Percentiles rank a stretch among this genome's conserved stretches.
These are phyloP conservation scores for Exophiala viscosa DNA, from an alignment of 2,329 filamentous ascomycete species.

Conservation along the genomic window DNA sequence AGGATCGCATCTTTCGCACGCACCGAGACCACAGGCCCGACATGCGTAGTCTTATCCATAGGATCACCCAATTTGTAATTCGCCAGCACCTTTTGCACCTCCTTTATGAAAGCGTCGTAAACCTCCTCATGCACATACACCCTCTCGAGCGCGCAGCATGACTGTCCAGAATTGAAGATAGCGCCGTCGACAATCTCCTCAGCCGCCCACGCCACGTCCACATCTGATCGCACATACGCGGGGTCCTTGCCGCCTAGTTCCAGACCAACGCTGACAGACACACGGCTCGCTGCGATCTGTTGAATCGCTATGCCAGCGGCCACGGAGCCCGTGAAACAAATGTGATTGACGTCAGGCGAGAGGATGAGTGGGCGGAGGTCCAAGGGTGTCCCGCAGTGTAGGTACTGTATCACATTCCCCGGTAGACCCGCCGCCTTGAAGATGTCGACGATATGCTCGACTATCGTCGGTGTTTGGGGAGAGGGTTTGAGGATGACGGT, in stretches of 20 bases:
- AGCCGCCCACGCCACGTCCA: conserved; percentile 85
- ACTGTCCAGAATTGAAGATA: conserved; percentile 98
- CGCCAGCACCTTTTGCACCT: conserved; percentile 72
- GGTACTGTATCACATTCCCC: conserved; percentile 79
- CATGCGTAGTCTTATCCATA: conserved; percentile 69
- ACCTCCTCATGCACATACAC: conserved; percentile 85
- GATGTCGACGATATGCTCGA: conserved; percentile 72
- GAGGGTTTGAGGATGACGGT: conserved; percentile 91
- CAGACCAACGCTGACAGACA: conserved; percentile 64
- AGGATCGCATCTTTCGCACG: conserved; percentile 71
- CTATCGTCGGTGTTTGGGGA: conserved; percentile 89
- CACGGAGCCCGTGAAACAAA: conserved; percentile 94
- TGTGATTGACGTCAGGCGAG: conserved; percentile 69
- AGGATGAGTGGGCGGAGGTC: conserved; percentile 75
- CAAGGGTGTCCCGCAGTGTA: conserved; percentile 77
- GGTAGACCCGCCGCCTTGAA: conserved; percentile 80
- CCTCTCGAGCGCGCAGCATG: conserved; percentile 88
- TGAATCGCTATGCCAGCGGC: conserved; percentile 83
- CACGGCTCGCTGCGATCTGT: conserved; percentile 72
- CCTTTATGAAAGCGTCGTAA: conserved; percentile 76
- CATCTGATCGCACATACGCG: conserved; percentile 80
- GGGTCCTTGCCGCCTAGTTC: conserved; percentile 95
- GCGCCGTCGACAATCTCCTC: conserved; percentile 93
- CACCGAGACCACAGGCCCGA: conserved; percentile 86
- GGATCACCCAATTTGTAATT: conserved; percentile 88